phyloP scores from a whole-genome alignment of 179 eudicot genomes.

The Corrigiola litoralis region DNA sequence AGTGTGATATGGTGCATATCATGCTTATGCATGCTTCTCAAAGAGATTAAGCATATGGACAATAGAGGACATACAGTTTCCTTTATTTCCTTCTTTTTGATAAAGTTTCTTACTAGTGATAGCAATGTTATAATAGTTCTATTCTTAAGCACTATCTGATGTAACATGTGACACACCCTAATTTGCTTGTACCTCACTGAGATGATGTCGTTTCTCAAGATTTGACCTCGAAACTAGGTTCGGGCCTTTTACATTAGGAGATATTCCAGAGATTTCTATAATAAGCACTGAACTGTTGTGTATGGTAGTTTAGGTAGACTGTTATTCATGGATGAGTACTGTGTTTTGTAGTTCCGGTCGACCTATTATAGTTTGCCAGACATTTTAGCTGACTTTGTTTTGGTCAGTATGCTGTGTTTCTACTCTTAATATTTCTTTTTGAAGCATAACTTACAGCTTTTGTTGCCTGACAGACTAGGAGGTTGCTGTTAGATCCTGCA shows the following conservation, averaged over 20 bases:
- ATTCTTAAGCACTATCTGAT: no score
- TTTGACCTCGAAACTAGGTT: neutral
- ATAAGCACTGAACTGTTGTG: neutral
- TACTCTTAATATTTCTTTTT: neutral
- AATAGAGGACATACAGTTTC: no score
- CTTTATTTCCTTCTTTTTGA: no score
- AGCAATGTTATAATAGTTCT: no score
- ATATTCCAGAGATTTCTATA: neutral
- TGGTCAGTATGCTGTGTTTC: neutral
- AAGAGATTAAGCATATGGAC: no score
- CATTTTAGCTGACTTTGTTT: neutral
- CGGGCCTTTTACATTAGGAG: neutral
- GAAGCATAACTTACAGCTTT: constrained; percentile 6
- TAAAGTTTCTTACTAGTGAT: no score
- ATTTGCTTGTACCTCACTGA: no score
- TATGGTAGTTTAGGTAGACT: neutral
- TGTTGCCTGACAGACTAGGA: constrained; percentile 61
- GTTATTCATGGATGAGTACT: neutral
- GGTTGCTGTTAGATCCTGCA: constrained; percentile 90
- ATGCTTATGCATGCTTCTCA: no score
- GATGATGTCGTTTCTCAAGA: neutral
- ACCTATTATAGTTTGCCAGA: neutral
- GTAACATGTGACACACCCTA: no score
- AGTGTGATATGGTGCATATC: no score
- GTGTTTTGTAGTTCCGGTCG: no score